phyloP scores from a whole-genome alignment of 345 rosid species.

The Dovyalis caffra region DNA sequence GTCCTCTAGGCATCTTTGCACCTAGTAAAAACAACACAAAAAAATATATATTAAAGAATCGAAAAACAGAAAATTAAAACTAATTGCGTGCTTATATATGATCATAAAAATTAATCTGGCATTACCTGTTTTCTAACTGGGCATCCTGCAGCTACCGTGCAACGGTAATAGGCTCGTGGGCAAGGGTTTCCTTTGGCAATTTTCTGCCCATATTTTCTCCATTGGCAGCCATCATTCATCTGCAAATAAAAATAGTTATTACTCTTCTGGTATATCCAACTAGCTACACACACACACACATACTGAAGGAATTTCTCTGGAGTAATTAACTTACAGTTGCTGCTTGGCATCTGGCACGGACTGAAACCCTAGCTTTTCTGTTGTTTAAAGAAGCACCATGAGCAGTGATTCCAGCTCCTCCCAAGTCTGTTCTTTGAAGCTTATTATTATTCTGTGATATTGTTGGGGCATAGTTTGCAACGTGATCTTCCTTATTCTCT shows the following conservation, averaged over 20 bases:
- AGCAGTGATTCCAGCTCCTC: conserved; percentile 26
- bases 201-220: conserved; percentile 56
- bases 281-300: too few species aligned
- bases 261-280: too few species aligned
- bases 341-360: conserved; percentile 47
- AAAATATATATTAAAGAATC: not conserved
- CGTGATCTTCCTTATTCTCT: conserved; percentile 12
- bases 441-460: not conserved
- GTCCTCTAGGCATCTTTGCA: conserved; percentile 61
- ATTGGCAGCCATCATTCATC: conserved; percentile 54
- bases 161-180: conserved; percentile 51
- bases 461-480: not conserved
- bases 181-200: conserved; percentile 55
- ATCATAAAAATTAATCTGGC: not conserved
- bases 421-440: conserved; percentile 33
- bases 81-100: not conserved
- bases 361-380: conserved; percentile 59
- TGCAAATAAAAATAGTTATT: not conserved
- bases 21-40: conserved; percentile 21
- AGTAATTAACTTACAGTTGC: conserved; percentile 39
- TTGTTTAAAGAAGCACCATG: conserved; percentile 38
- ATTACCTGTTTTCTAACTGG: conserved; percentile 50
- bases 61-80: not conserved
- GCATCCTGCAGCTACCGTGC: conserved; percentile 48
- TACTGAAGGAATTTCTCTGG: not conserved